Evolutionary conservation across 1,284 basidiomycete species (phyloP), one percentile per base, ranked within the genome.

Genomic region (Apiotrichum laibachii): DNA sequence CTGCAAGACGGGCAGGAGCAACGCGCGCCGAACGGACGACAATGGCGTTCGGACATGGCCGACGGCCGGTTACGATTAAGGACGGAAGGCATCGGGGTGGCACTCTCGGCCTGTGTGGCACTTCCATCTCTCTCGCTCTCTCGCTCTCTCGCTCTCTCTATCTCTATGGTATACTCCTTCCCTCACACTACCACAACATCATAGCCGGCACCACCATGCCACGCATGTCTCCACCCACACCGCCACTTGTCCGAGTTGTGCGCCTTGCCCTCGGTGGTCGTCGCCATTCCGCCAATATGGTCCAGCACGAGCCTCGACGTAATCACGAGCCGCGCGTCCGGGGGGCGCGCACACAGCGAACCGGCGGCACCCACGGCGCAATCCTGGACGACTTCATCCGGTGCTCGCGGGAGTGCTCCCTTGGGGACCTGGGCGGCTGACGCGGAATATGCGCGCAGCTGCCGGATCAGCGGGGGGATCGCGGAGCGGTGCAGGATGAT

Each of bases 201-300:
- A 5, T 61, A 59, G 22, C 10, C 46, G 3, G 44, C 56, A 11
- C 43, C 50, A 9, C 62, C 59, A 22, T 64, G 59, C 34, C 57
- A 64, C 16, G 62, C 42, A 31, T 61, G 62, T 46, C 62, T 22
- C 62, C 62, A 64, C 5, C 59, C 62, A 34, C 62, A 64, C 39
- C 62, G 37, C 62, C 62, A 64, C 48, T 58, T 64, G 53, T 64
- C 62, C 39, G 16, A 39, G 46, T 64, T 64, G 34, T 54, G 48
- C 46, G n/a, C 21, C 45, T 64, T 61, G 35, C 56, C 59, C 19
- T 26, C 19, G 2, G 55, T 60, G 3, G 62, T 64, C 16, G 62
- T 64, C 12, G 59, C 62, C 62, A 64, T 64, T 7, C 62, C 59
- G 35, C 62, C 62, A 22, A 64, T 64, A 47, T 64, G 62, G 50